Conservation (phyloP, 2,329 filamentous ascomycete species). For the Aspergillus oerlinghausenensis region DNA sequence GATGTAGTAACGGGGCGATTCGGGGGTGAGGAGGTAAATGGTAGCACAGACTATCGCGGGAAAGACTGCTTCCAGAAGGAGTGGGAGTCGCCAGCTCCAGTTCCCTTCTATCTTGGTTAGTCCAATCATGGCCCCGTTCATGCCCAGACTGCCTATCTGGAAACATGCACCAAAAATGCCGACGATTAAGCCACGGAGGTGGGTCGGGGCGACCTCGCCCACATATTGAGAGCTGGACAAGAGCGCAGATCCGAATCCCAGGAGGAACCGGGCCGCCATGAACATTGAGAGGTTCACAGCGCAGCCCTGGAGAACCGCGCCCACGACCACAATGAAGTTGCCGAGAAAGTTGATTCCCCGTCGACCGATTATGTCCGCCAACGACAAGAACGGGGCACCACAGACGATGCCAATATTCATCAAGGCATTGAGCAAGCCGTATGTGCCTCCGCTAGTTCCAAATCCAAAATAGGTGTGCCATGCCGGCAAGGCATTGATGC, state of each 20-base stretch:
- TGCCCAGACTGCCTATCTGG: slow-evolving; percentile 42
- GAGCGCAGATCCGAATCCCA: slow-evolving; percentile 35
- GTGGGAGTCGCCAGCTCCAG: slow-evolving; percentile 36
- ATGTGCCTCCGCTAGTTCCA: slow-evolving; percentile 36
- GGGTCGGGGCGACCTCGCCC: slow-evolving; percentile 31
- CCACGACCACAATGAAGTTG: slow-evolving; percentile 43
- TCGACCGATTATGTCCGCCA: slow-evolving; percentile 50
- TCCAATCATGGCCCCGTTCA: slow-evolving; percentile 43
- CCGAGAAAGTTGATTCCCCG: slow-evolving; percentile 48
- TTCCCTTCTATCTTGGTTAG: slow-evolving; percentile 36
- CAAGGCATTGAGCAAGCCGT: slow-evolving; percentile 44
- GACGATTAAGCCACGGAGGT: slow-evolving; percentile 42
- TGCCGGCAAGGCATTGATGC: slow-evolving; percentile 41
- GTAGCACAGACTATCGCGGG: slow-evolving; percentile 44
- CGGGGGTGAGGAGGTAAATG: slow-evolving; percentile 40
- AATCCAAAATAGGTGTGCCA: slow-evolving; percentile 47
- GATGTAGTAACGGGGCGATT: slow-evolving; percentile 34
- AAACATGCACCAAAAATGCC: slow-evolving; percentile 47
- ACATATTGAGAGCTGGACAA: slow-evolving; percentile 39
- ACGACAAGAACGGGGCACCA: slow-evolving; percentile 48
- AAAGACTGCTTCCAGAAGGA: slow-evolving; percentile 46
- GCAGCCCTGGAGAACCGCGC: slow-evolving; percentile 38
- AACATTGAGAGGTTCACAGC: slow-evolving; percentile 27
- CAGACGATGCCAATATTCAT: slow-evolving; percentile 47
- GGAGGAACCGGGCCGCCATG: slow-evolving; percentile 37